Evolutionary conservation across 495 filamentous ascomycete genomes (phyloP), one percentile per base, ranked within the genome.

Genomic region (Talaromyces liani): DNA sequence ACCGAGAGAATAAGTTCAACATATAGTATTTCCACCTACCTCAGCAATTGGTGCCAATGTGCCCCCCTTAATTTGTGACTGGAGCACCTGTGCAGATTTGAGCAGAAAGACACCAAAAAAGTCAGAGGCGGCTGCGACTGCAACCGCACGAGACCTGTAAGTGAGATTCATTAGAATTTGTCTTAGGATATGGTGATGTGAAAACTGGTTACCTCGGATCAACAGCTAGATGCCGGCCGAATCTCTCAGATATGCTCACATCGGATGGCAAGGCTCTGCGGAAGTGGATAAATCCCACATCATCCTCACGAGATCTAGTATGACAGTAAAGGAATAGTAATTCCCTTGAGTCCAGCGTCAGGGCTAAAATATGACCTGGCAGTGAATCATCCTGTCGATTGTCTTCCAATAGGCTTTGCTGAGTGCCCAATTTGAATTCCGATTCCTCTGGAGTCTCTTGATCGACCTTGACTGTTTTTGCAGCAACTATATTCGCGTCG

Each of bases 211-310:
- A 86, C 84, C 77, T 80, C 22, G 93, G 92, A 72, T 97, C 92
- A 41, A 96, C 86, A 41, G 92, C 88, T 58, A 96, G 74, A 71
- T 92, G 88, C 63, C 86, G 87, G 5, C 93, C 93, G 61, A 88
- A 85, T 61, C 82, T 79, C 49, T 84, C 80, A 22, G 83, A 82
- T 31, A 81, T 69, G 60, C 78, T 79, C 59, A 79, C 74, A 68
- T 84, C 82, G 25, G 75, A 72, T 47, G 85, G 86, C 12, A 88
- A 76, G 12, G 84, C 84, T 41, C 80, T 77, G 41, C 80, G 79
- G 57, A 81, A 81, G 36, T 87, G 78, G 5, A 85, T 72, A 65
- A 96, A 91, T 56, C 83, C 77, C 25, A 80, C 78, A 36, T 68
- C 65, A 6, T 82, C 76, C 58, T 74, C 69, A 18, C 73, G 69